Base-by-base conservation (phyloP, 306 rosid species). In the Ormosia semicastrata region DNA sequence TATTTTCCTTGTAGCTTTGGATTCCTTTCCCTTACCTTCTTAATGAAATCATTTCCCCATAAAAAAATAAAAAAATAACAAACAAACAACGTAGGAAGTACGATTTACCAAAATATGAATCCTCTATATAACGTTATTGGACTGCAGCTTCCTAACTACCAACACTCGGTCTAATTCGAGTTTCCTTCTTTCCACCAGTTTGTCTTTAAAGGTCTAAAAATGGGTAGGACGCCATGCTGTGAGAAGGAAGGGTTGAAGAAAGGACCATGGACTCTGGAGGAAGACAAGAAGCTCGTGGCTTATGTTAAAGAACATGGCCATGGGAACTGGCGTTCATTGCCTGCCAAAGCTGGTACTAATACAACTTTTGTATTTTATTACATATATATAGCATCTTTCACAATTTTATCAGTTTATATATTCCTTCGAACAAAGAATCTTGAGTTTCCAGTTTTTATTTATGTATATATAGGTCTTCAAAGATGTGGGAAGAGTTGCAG, bases 401-500 rank as follows among this genome's bases (percentile, higher is more conserved):
- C 5, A 46, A 46, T 12, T 46, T 46, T 46, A 46, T 46, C n/a
- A 10, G n/a, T 46, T 24, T 24, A 24, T 24, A 24, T 24, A 24
- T 24, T 24, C 24, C 14, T 47, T 47, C 11, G 53, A 47, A 47
- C n/a, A 8, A 3, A 5, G 56, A 34, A 8, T 12, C 44, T n/a
- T 52, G 2, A 15, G 1, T 15, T 2, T 33, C 5, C 43, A 47
- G 11, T 12, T 14, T 24, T 15, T 30, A 24, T 58, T 77, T 11
- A 3, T 24, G 2, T 40, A 1, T 9, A 13, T 80, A 66, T 39
- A 85, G 88, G 77, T 74, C 83, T 85, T 32, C 17, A 57, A 62
- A 81, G 86, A 76, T 76, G 83, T 81, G 86, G 81, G 49, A 85
- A 77, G 83, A 85, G 83, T 78, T 85, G 49, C 24, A 24, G 24